Base-by-base conservation (phyloP, 1,139 yeast genomes). In the Suhomyces atakaporum region DNA sequence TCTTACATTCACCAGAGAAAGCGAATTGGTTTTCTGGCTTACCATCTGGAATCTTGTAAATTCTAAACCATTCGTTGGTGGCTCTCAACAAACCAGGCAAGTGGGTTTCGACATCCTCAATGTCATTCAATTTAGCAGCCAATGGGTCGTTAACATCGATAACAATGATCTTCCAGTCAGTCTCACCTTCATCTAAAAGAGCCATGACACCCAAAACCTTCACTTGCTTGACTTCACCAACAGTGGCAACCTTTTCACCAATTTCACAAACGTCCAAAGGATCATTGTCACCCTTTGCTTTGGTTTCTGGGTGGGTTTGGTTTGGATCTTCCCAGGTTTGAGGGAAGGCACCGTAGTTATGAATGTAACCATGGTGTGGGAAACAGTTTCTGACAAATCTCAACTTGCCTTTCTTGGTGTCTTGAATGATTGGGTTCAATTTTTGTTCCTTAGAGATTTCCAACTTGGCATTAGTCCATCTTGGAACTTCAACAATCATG, bases 261-360 rank as follows among this genome's bases (percentile, higher is more conserved):
- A 92, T 88, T 62, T 92, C 98, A 64, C 97, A 85, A 38, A 92
- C 94, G 63, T 92, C 98, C 50, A 92, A 73, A 15, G 98, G 98
- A 66, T 92, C 98, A 57, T 89, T 86, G 66, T 92, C 98, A 48
- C 98, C 98, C 54, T 73, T 76, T 42, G 81, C 76, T 47, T 54
- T 50, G 32, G 63, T 54, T 37, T 56, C 61, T 9, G 54, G 58
- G 45, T 58, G 62, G 35, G 58, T 43, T 47, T 57, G 64, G 56
- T 67, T 69, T 39, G 81, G 80, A 50, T 77, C 81, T 58, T 92
- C 98, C 97, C 97, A 92, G 18, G 98, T 92, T 69, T 90, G 97
- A 31, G 98, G 97, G 63, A 92, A 77, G n/a, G 97, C 97, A 46
- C 98, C 97, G 61, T 90, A 90, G 68, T 90, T 90, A 68, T 87